phyloP scores from a whole-genome alignment of 1,284 basidiomycete species.

The Ganoderma lingzhi region DNA sequence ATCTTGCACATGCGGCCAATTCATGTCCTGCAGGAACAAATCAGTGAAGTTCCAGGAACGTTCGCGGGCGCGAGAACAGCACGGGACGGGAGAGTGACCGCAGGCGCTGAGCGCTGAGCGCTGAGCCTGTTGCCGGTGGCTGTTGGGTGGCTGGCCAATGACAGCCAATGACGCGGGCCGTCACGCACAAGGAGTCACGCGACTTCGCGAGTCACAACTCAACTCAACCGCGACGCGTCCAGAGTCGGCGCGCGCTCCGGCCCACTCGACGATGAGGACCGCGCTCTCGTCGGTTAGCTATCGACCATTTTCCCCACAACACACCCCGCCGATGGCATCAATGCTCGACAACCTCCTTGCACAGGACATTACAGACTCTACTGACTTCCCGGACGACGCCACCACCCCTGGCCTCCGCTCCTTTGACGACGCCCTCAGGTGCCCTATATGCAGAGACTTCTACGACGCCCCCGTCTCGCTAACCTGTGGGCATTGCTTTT shows the following conservation, averaged over 20 bases:
- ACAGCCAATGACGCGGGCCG: background rate
- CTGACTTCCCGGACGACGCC: slow-evolving; percentile 63
- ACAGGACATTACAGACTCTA: slow-evolving; percentile 64
- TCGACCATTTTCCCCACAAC: background rate
- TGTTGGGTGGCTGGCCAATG: no score
- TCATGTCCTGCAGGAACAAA: no score
- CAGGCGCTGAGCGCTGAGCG: no score
- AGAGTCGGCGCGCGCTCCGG: background rate
- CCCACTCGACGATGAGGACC: background rate
- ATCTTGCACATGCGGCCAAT: no score
- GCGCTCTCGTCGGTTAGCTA: background rate
- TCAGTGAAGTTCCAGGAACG: no score
- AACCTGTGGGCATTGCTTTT: slow-evolving; percentile 79
- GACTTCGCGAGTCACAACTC: background rate
- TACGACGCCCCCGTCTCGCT: slow-evolving; percentile 76
- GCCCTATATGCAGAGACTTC: slow-evolving; percentile 75
- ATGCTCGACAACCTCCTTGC: slow-evolving; percentile 22
- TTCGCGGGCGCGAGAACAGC: no score
- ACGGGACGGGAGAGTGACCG: no score
- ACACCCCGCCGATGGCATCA: slow-evolving; percentile 3
- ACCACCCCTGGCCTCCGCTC: slow-evolving; percentile 60
- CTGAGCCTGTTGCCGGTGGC: no score
- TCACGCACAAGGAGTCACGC: background rate
- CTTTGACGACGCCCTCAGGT: slow-evolving; percentile 71
- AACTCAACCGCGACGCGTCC: background rate